Evolutionary conservation across 352 stramenopile genomes (phyloP).

Genomic region (Phytophthora hybrid): DNA sequence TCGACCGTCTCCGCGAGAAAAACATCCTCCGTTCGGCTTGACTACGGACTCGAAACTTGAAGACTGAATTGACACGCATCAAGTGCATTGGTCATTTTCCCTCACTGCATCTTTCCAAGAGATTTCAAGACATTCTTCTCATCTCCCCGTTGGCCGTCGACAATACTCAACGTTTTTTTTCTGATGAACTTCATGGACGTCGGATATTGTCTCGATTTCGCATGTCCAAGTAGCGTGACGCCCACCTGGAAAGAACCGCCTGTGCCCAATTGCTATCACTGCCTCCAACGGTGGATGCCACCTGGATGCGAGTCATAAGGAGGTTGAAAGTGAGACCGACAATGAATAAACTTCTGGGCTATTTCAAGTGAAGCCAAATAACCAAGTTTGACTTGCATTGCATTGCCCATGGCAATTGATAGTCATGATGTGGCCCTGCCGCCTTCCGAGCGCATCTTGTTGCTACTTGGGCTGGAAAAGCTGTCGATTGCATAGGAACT

Average conservation of each 20-base stretch:
- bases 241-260: conserved; percentile 16
- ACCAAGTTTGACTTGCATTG: conserved; percentile 2
- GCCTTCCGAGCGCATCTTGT: conserved; percentile 43
- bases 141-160: not conserved
- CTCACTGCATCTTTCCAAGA: not conserved
- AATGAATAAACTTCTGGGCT: not conserved
- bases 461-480: conserved; percentile 48
- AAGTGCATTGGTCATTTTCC: not conserved
- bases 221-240: conserved; percentile 1
- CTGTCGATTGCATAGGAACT: conserved; percentile 49
- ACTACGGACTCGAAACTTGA: conserved; percentile 2
- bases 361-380: not conserved
- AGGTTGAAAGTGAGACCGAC: no score
- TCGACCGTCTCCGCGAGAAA: conserved; percentile 4
- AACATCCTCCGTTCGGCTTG: no score
- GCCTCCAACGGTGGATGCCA: not conserved
- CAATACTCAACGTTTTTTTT: conserved; percentile 1
- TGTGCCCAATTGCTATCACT: not conserved
- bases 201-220: not conserved
- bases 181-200: not conserved
- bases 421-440: conserved; percentile 7
- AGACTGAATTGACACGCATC: conserved; percentile 3
- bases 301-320: conserved; percentile 19
- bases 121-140: not conserved
- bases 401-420: not conserved